These are phyloP conservation scores for Ilyonectria sp. DNA, from an alignment of 2,329 filamentous ascomycete genomes.

Conservation along the genomic window DNA sequence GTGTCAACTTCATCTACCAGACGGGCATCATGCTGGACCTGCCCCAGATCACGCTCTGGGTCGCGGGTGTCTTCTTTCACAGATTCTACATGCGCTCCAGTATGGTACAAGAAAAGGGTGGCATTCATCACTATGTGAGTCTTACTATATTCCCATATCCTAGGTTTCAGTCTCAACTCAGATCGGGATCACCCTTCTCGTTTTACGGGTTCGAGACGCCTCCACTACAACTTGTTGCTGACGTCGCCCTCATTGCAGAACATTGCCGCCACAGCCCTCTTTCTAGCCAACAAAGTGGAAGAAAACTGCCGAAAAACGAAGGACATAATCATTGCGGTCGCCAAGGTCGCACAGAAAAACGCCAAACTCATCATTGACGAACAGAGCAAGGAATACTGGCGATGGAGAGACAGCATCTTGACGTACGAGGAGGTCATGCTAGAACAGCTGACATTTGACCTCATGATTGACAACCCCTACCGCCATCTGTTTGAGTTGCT, in stretches of 20 bases:
- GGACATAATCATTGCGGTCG: conserved; percentile 93
- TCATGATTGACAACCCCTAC: conserved; percentile 92
- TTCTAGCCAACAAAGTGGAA: conserved; percentile 96
- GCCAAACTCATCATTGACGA: conserved; percentile 92
- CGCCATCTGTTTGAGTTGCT: conserved; percentile 87
- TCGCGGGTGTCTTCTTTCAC: conserved; percentile 95
- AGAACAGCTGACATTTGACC: conserved; percentile 92
- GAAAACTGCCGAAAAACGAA: conserved; percentile 97
- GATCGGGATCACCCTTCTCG: conserved; percentile 11
- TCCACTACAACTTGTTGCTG: conserved; percentile 25
- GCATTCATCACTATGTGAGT: conserved; percentile 91
- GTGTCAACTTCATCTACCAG: conserved; percentile 96
- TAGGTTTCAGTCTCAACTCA: not conserved
- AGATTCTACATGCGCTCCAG: conserved; percentile 94
- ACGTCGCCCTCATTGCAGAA: conserved; percentile 63
- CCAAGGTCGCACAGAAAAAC: conserved; percentile 95
- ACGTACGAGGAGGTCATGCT: conserved; percentile 94
- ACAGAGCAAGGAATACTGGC: conserved; percentile 98
- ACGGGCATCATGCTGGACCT: conserved; percentile 93
- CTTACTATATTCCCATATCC: not conserved
- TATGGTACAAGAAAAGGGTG: conserved; percentile 81
- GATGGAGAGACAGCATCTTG: conserved; percentile 94
- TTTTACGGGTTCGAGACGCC: not conserved
- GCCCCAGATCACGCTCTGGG: conserved; percentile 92
- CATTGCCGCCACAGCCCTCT: conserved; percentile 91